Conservation (phyloP, 257 asterid species). For the Leptodermis oblonga region DNA sequence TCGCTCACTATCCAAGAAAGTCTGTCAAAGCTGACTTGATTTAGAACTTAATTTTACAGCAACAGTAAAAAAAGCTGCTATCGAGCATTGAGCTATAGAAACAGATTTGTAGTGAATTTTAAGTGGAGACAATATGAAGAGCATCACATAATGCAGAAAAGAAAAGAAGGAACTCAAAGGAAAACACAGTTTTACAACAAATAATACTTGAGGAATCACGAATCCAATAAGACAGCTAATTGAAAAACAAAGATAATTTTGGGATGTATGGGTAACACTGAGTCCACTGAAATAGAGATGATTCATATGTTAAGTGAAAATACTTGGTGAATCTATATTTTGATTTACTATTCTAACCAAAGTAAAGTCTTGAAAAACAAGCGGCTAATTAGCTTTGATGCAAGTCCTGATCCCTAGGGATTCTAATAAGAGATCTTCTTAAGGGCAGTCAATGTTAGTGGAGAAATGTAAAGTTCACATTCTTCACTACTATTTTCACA, state of each 20-base stretch:
- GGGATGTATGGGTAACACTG: neutral
- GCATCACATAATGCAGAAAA: too few relatives aligned
- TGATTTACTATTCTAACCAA: neutral
- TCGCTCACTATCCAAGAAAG: slow-evolving; percentile 79
- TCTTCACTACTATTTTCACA: neutral
- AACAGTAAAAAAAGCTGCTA: neutral
- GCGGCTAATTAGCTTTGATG: neutral
- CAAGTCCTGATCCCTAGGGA: neutral
- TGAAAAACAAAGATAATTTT: neutral
- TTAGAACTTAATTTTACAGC: neutral
- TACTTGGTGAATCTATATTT: neutral
- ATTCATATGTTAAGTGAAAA: neutral
- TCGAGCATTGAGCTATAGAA: neutral
- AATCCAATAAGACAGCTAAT: neutral
- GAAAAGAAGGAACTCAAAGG: neutral
- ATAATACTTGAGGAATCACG: neutral
- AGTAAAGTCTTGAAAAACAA: neutral
- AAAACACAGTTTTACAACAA: neutral
- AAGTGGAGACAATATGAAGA: too few relatives aligned
- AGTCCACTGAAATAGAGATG: neutral
- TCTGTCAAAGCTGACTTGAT: slow-evolving; percentile 34
- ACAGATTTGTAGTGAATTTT: neutral
- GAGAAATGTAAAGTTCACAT: neutral
- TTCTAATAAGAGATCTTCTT: neutral
- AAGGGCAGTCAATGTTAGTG: neutral